Conservation (phyloP, 2,329 filamentous ascomycete species). For the Fusarium chlamydosporum region DNA sequence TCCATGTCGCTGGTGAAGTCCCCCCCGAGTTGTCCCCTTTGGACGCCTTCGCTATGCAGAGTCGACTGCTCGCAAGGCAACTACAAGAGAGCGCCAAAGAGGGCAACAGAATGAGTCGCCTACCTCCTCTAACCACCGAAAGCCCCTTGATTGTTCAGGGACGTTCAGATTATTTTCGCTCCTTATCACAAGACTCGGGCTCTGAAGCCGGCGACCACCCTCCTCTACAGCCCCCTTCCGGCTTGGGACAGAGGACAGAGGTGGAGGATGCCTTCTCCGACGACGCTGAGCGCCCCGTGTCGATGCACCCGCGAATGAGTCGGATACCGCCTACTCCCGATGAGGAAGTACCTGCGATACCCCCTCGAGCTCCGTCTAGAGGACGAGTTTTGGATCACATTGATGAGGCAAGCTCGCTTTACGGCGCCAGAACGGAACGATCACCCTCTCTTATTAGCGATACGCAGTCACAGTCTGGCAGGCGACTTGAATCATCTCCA, state of each 20-base stretch:
- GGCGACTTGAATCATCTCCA: conserved; percentile 51
- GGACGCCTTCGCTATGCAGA: conserved; percentile 94
- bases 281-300: conserved; percentile 72
- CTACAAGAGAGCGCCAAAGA: conserved; percentile 82
- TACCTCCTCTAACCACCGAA: conserved; percentile 85
- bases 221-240: conserved; percentile 47
- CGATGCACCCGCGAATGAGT: conserved; percentile 82
- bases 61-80: conserved; percentile 86
- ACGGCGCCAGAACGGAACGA: conserved; percentile 69
- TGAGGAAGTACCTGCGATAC: conserved; percentile 62
- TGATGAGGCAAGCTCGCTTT: conserved; percentile 60
- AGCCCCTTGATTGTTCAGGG: conserved; percentile 82
- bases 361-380: conserved; percentile 59
- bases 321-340: conserved; percentile 68
- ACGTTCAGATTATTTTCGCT: conserved; percentile 85
- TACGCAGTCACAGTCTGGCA: conserved; percentile 51
- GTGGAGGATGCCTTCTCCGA: conserved; percentile 68
- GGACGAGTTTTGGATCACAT: conserved; percentile 58
- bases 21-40: conserved; percentile 93
- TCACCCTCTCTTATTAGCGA: conserved; percentile 68
- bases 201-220: conserved; percentile 59
- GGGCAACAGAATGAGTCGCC: conserved; percentile 84
- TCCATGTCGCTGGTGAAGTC: conserved; percentile 83
- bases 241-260: conserved; percentile 66
- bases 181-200: conserved; percentile 74